Evolutionary conservation across 768 basidiomycete species (phyloP).

Genomic region (Lactarius tabidus): DNA sequence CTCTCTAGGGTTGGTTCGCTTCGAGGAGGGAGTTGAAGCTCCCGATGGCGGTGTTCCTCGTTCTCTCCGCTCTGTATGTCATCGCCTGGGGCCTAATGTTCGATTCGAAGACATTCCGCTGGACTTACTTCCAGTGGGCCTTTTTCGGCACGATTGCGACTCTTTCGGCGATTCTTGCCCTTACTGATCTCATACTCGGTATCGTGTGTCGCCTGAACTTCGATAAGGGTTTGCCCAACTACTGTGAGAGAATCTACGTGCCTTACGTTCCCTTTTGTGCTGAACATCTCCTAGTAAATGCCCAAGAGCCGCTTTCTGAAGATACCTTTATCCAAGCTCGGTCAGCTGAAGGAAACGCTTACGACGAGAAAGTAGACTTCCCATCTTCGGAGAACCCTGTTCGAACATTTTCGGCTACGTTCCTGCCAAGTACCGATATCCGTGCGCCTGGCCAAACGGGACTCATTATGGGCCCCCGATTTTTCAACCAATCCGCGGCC

Average conservation of each 20-base stretch:
- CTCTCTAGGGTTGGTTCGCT: conserved; percentile 65
- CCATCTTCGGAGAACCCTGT: conserved; percentile 49
- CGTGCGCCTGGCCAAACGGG: conserved; percentile 38
- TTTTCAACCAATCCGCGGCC: conserved; percentile 40
- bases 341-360: conserved; percentile 32
- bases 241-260: conserved; percentile 45
- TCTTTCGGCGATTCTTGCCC: conserved; percentile 53
- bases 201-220: conserved; percentile 70
- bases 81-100: conserved; percentile 73
- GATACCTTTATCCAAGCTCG: conserved; percentile 38
- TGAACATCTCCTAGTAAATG: conserved; percentile 43
- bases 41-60: conserved; percentile 60
- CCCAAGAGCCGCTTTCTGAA: conserved; percentile 47
- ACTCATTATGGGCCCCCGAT: conserved; percentile 45
- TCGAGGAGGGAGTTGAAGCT: conserved; percentile 61
- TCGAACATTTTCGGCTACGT: conserved; percentile 49
- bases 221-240: conserved; percentile 64
- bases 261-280: conserved; percentile 4
- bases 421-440: conserved; percentile 35
- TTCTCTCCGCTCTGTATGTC: conserved; percentile 56
- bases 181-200: conserved; percentile 55
- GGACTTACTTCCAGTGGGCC: conserved; percentile 68
- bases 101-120: conserved; percentile 64
- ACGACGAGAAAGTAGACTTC: conserved; percentile 54
- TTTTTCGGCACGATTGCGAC: conserved; percentile 67